Conservation (phyloP, 2,329 filamentous ascomycete genomes). For the Epichloe typhina region DNA sequence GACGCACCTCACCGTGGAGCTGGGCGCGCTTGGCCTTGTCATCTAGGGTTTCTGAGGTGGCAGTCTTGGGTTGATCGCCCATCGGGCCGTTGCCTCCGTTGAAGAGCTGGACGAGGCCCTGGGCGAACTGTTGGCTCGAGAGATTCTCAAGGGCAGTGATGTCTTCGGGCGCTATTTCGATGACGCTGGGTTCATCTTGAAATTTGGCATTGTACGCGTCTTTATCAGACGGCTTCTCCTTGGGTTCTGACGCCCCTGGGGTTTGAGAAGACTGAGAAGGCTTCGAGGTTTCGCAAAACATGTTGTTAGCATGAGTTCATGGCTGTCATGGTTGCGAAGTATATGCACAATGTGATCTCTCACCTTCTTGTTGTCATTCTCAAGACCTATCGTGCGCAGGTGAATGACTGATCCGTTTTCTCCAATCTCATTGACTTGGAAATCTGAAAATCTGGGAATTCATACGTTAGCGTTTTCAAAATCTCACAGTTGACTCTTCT, state of each 20-base stretch:
- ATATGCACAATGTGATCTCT: neutral
- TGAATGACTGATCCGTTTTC: constrained; percentile 66
- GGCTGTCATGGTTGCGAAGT: neutral
- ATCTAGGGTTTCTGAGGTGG: constrained; percentile 27
- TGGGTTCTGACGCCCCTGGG: constrained; percentile 4
- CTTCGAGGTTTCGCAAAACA: neutral
- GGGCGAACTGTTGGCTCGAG: constrained; percentile 25
- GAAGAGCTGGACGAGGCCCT: constrained; percentile 29
- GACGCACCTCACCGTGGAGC: constrained; percentile 53
- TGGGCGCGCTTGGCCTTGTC: constrained; percentile 32
- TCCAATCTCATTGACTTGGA: constrained; percentile 79
- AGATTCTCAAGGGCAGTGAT: constrained; percentile 24
- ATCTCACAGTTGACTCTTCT: neutral
- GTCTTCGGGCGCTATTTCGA: constrained; percentile 20
- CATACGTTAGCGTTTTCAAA: neutral
- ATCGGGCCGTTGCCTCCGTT: constrained; percentile 20
- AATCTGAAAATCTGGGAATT: constrained; percentile 65
- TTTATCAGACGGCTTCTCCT: neutral
- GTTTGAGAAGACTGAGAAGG: constrained; percentile 10
- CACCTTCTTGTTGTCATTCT: constrained; percentile 8
- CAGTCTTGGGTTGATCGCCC: constrained; percentile 16
- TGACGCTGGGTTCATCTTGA: constrained; percentile 6
- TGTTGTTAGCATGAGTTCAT: neutral
- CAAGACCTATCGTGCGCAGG: constrained; percentile 36
- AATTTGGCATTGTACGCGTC: constrained; percentile 9